Conservation (phyloP, 1,139 yeast species). For the Debaryomyces psychrophilus region DNA sequence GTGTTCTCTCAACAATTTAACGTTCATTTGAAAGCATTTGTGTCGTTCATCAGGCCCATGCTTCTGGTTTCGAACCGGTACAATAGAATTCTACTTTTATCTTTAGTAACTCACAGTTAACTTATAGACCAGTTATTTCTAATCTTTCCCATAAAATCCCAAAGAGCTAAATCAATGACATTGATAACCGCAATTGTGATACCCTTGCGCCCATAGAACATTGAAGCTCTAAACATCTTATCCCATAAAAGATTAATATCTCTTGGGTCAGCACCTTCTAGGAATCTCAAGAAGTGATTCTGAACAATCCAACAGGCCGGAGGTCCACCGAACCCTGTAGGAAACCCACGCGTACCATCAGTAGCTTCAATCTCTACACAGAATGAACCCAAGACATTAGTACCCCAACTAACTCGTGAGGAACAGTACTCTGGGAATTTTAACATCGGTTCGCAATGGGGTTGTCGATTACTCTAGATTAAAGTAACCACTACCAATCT, state of each 20-base stretch:
- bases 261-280: constrained; percentile 50
- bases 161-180: constrained; percentile 50
- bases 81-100: constrained; percentile 49
- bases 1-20: constrained; percentile 45
- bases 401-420: constrained; percentile 51
- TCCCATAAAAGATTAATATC: constrained; percentile 49
- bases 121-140: constrained; percentile 51
- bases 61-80: constrained; percentile 49
- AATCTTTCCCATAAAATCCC: constrained; percentile 53
- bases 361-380: constrained; percentile 51
- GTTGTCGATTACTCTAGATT: constrained; percentile 47
- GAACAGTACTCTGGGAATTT: constrained; percentile 45
- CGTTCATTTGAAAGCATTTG: constrained; percentile 46
- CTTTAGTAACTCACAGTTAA: constrained; percentile 50
- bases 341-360: constrained; percentile 52
- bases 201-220: constrained; percentile 56
- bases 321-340: constrained; percentile 58
- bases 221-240: constrained; percentile 49
- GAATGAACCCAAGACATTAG: constrained; percentile 54
- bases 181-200: constrained; percentile 48
- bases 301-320: constrained; percentile 52
- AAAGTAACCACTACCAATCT: constrained; percentile 54
- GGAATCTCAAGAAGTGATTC: constrained; percentile 47
- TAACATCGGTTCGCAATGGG: constrained; percentile 51
- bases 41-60: constrained; percentile 55